phyloP scores from a whole-genome alignment of 2,329 filamentous ascomycete species.

The Rosellinia necatrix region DNA sequence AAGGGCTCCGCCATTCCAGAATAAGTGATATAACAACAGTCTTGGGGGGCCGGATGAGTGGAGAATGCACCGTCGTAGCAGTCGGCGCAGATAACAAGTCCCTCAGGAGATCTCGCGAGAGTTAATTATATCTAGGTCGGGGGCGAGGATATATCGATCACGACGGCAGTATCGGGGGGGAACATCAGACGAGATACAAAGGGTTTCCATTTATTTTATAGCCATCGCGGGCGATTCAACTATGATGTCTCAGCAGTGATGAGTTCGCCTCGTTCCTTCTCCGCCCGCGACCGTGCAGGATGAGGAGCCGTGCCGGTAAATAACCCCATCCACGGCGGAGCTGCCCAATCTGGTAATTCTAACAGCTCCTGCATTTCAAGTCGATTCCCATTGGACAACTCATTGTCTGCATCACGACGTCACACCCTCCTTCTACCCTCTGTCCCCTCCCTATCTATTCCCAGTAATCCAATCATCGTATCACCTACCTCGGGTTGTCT shows the following conservation, averaged over 20 bases:
- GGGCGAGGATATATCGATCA: not conserved
- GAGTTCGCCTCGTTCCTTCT: not conserved
- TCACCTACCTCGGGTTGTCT: too few species aligned
- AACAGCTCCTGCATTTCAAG: slow-evolving; percentile 9
- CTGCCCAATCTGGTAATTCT: slow-evolving; percentile 20
- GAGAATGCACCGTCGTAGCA: not conserved
- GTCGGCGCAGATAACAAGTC: not conserved
- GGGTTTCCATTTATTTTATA: slow-evolving; percentile 3
- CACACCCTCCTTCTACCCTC: not conserved
- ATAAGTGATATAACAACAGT: not conserved
- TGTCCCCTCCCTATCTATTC: not conserved
- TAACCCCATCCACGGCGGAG: slow-evolving; percentile 15
- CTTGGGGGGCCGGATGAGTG: too few species aligned
- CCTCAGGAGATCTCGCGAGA: not conserved
- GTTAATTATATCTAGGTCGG: too few species aligned
- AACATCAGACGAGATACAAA: not conserved
- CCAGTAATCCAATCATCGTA: not conserved
- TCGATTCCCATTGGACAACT: slow-evolving; percentile 17
- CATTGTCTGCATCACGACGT: slow-evolving; percentile 6
- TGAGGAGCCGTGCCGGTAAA: slow-evolving; percentile 3
- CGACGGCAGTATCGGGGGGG: not conserved
- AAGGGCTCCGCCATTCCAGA: slow-evolving; percentile 43
- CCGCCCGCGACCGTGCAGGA: too few species aligned
- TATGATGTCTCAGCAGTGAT: not conserved
- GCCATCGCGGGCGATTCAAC: not conserved